phyloP scores from a whole-genome alignment of 768 basidiomycete species.

The Mrakia frigida region DNA sequence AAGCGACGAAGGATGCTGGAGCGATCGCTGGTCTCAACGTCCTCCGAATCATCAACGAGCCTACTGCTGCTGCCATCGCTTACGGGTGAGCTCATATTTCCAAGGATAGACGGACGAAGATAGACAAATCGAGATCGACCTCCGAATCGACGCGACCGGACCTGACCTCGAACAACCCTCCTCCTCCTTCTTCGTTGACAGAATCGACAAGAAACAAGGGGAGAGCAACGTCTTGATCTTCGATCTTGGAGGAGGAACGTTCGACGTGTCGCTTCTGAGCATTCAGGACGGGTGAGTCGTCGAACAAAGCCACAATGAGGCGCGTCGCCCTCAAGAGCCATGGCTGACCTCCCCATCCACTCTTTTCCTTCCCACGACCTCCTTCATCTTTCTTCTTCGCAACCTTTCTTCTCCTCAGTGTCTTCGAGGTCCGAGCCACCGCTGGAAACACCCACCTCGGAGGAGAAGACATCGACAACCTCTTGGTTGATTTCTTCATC shows the following conservation, averaged over 20 bases:
- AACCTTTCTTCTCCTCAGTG: background rate
- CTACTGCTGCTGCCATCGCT: constrained; percentile 16
- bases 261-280: constrained; percentile 72
- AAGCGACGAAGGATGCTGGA: constrained; percentile 68
- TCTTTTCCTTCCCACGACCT: background rate
- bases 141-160: background rate
- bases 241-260: constrained; percentile 16
- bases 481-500: constrained; percentile 90
- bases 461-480: constrained; percentile 76
- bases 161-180: no score
- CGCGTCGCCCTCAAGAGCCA: no score
- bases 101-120: no score
- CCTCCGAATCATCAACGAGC: constrained; percentile 22
- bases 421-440: constrained; percentile 57
- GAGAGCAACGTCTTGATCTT: constrained; percentile 11
- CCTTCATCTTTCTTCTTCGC: no score
- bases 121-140: no score
- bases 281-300: constrained; percentile 71
- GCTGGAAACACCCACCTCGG: constrained; percentile 71
- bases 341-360: no score
- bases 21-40: constrained; percentile 20
- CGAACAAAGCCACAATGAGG: no score
- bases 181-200: background rate
- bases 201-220: background rate
- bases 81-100: background rate